phyloP scores from a whole-genome alignment of 208 protist genomes.

The Acanthamoeba castellanii region DNA sequence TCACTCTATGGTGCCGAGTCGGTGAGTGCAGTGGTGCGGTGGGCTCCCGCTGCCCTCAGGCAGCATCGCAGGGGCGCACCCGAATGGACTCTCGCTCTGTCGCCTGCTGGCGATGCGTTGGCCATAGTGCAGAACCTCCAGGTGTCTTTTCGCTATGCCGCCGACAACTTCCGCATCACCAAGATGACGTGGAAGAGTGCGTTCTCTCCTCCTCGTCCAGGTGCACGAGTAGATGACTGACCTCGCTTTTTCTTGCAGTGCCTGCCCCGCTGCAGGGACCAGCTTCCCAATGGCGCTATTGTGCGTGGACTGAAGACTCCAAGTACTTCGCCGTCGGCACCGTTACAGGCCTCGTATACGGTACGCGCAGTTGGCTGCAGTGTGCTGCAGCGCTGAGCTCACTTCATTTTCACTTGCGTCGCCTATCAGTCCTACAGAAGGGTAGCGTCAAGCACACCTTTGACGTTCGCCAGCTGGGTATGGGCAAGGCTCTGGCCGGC shows the following conservation, averaged over 20 bases:
- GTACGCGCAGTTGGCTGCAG: neutral
- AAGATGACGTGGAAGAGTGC: constrained; percentile 36
- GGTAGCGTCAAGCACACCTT: constrained; percentile 17
- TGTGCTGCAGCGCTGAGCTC: neutral
- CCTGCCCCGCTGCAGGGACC: neutral
- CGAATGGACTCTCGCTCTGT: constrained; percentile 11
- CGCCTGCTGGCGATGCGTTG: constrained; percentile 24
- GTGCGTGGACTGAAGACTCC: constrained; percentile 35
- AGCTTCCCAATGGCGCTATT: constrained; percentile 46
- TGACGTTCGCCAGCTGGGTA: neutral
- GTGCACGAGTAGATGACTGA: neutral
- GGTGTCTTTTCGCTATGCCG: constrained; percentile 65
- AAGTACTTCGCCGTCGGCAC: constrained; percentile 41
- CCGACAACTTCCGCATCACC: constrained; percentile 70
- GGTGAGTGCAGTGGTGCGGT: constrained; percentile 17
- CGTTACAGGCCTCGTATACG: constrained; percentile 11
- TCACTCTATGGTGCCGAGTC: constrained; percentile 15
- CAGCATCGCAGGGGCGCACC: neutral
- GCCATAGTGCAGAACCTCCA: constrained; percentile 56
- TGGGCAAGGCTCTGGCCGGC: constrained; percentile 27
- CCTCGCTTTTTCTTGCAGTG: neutral
- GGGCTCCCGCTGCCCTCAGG: constrained; percentile 13
- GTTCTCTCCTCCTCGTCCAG: neutral
- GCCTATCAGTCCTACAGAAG: neutral
- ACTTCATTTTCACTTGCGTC: neutral